Base-by-base conservation (phyloP, 768 basidiomycete species). In the Panus rudis region DNA sequence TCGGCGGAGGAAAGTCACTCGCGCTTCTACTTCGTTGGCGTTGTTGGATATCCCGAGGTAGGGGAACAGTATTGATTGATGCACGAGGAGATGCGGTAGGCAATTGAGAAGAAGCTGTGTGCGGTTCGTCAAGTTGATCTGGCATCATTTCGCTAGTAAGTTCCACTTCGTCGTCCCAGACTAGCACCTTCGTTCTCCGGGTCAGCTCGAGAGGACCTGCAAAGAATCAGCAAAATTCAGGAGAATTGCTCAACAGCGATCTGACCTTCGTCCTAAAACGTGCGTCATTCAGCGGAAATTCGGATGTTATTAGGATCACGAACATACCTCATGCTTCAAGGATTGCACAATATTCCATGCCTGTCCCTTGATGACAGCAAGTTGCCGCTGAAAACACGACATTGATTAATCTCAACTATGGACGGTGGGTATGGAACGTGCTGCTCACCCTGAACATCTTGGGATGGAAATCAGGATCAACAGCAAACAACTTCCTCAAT, bases 301-400 rank as follows among this genome's bases (percentile, higher is more conserved):
- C 34, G 30, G 13, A 27, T 11, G 33, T 34, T 23, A 19, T n/a
- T 54, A 43, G 23, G 27, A 38, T 21, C 16, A 22, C 31, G 10
- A 23, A 70, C 81, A 59, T 57, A 88, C 87, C 16, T 67, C 58
- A 58, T 92, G 89, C 53, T 74, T 81, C 39, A 92, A 64, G 2
- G 86, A 90, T 58, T 92, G 84, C 2, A 92, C 73, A 27, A 93
- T 84, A 53, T 92, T 92, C 77, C 83, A 90, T 31, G 86, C 91
- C 59, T 93, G 91, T 11, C 89, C 91, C 65, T 93, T 93, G 46
- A 94, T 83, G 4, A 94, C 89, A n/a, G 89, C 83, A 43, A 93
- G 63, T 72, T 94, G 92, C 47, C 84, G 72, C 84, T 87, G 55
- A 32, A 35, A 44, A 21, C 37, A 24, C 21, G n/a, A 22, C 23